Evolutionary conservation across 2,329 filamentous ascomycete genomes (phyloP), one percentile per base, ranked within the genome.

Genomic region (Pyrenophora tritici-repentis): DNA sequence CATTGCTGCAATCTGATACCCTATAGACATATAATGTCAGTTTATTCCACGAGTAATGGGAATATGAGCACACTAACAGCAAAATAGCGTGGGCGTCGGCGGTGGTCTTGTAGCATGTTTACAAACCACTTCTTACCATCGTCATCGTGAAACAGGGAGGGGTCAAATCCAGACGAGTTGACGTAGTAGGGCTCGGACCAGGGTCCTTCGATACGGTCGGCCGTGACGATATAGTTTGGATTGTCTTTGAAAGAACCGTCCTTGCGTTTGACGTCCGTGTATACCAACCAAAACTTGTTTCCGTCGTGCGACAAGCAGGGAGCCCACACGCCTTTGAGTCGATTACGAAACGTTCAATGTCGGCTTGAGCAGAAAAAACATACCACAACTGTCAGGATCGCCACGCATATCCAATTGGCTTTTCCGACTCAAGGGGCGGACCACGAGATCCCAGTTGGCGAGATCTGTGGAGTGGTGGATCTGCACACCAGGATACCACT

Each of bases 251-350:
- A 86, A 2, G 80, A 82, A 10, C 84, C 85, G 58, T 87, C 85
- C 65, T 86, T 86, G 56, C 84, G 82, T 72, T 86, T 87, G 13
- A 87, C 83, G 60, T 86, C 83, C 1, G 84, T 86, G 66, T 85
- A 87, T 2, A 86, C 84, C 4, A 87, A 79, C 78, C 80, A 86
- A 70, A 86, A 87, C 46, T 73, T 78, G 2, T 79, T 75, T 38
- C 82, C 83, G 56, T 86, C 83, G 57, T 86, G 82, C 0, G 79
- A 82, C 16, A 87, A 75, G 60, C 84, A 87, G 0, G 85, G 85
- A 2, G 84, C 84, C 83, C 84, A 87, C n/a, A 87, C 74, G 1
- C 59, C 59, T 62, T 39, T 38, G 14, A 20, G 36, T 12, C 12
- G 14, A 47, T 59, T 35, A 55, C 31, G 17, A 41, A 38, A 10